Evolutionary conservation across 768 basidiomycete genomes (phyloP).

Genomic region (Amanita fuliginea): DNA sequence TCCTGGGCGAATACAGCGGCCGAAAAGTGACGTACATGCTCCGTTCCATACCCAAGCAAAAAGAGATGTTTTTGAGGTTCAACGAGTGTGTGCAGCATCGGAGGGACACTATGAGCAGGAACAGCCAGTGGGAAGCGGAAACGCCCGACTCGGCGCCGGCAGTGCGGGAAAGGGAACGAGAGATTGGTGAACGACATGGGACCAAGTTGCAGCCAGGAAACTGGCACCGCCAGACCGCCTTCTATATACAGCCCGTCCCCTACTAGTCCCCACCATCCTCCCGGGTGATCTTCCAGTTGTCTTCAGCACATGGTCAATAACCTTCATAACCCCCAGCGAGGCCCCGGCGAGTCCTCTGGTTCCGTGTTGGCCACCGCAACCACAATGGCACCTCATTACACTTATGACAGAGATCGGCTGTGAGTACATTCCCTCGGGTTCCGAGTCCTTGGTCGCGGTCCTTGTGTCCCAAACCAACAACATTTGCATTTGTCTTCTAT

Average conservation of each 20-base stretch:
- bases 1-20: not conserved
- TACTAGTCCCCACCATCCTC: constrained; percentile 3
- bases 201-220: constrained; percentile 3
- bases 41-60: not conserved
- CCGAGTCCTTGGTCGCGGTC: constrained; percentile 25
- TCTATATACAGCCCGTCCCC: constrained; percentile 4
- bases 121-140: not conserved
- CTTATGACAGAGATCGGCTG: constrained; percentile 28
- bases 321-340: constrained; percentile 3
- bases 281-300: not conserved
- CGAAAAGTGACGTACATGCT: not conserved
- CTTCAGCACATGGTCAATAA: constrained; percentile 4
- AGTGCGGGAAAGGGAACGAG: constrained; percentile 7
- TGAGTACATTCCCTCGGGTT: constrained; percentile 18
- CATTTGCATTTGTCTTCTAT: not conserved
- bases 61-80: no score
- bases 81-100: no score
- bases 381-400: constrained; percentile 16
- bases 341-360: not conserved
- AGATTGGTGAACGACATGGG: constrained; percentile 5
- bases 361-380: not conserved
- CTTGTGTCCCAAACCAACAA: not conserved
- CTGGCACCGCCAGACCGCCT: constrained; percentile 1
- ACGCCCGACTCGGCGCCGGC: not conserved
- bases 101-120: no score